These are phyloP conservation scores for Kuraishia ogatae DNA, from an alignment of 805 yeast species.

Conservation along the genomic window DNA sequence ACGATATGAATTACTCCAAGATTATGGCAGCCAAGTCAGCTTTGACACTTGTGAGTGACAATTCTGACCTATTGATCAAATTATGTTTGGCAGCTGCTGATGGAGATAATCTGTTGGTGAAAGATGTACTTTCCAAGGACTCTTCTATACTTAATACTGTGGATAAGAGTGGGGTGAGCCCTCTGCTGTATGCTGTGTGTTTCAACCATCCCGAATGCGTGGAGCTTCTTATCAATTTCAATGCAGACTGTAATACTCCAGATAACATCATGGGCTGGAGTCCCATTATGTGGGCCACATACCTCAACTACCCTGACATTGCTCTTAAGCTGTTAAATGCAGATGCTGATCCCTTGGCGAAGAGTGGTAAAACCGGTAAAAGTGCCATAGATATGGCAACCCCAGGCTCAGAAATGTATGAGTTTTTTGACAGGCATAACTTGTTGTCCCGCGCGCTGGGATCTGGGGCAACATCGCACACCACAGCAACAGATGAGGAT, in stretches of 20 bases:
- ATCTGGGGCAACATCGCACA: background rate
- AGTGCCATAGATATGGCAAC: conserved; percentile 50
- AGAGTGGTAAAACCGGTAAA: conserved; percentile 24
- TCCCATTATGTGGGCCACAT: conserved; percentile 84
- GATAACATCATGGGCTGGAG: conserved; percentile 49
- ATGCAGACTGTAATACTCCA: conserved; percentile 37
- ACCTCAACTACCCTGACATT: conserved; percentile 45
- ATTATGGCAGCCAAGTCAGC: conserved; percentile 28
- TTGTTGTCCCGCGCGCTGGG: conserved; percentile 13
- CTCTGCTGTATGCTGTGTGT: conserved; percentile 46
- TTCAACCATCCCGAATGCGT: conserved; percentile 39
- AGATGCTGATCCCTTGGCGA: conserved; percentile 54
- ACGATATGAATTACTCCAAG: conserved; percentile 22
- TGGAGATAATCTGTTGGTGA: conserved; percentile 22
- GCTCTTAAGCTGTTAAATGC: conserved; percentile 48
- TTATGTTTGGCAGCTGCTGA: conserved; percentile 29
- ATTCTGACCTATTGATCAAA: conserved; percentile 21
- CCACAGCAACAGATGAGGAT: background rate
- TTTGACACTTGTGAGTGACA: conserved; percentile 16
- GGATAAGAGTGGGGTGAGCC: conserved; percentile 34
- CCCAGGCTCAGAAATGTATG: conserved; percentile 48
- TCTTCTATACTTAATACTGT: conserved; percentile 15
- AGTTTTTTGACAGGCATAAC: conserved; percentile 48
- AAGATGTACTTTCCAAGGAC: conserved; percentile 15
- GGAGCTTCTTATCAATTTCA: conserved; percentile 35